A percentile compares a stretch with the other conserved stretches of the same genome.
These are phyloP conservation scores for Penicillium taxi DNA, from an alignment of 495 filamentous ascomycete genomes.

Conservation along the genomic window DNA sequence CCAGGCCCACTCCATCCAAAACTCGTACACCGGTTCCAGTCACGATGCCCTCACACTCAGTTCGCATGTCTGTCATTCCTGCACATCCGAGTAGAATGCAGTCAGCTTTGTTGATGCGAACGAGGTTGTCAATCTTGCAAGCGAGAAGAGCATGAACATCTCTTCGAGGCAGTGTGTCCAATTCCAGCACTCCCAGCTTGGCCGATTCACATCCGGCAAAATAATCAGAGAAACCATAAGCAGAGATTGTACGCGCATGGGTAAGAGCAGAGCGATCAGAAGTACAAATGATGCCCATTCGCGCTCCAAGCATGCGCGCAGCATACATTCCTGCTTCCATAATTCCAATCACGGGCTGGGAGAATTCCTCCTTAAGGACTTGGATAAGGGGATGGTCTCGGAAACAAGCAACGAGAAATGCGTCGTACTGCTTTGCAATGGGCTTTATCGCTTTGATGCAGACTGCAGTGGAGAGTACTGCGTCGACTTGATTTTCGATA, in stretches of 20 bases:
- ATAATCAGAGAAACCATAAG: constrained; percentile 2
- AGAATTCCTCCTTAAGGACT: background rate
- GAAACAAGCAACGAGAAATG: constrained; percentile 2
- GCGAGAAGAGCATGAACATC: background rate
- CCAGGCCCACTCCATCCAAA: constrained; percentile 3
- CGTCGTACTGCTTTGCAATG: background rate
- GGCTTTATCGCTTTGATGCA: constrained; percentile 1
- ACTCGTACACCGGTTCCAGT: constrained; percentile 1
- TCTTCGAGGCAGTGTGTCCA: background rate
- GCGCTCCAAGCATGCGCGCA: constrained; percentile 2
- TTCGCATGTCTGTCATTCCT: constrained; percentile 4
- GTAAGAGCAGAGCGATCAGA: background rate
- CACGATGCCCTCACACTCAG: background rate
- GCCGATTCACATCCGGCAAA: constrained; percentile 3
- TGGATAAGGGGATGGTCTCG: constrained; percentile 1
- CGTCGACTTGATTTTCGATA: constrained; percentile 4
- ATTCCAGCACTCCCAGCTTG: constrained; percentile 1
- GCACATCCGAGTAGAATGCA: constrained; percentile 5
- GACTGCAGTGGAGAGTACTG: background rate
- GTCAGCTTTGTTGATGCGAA: background rate
- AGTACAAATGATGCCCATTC: constrained; percentile 1
- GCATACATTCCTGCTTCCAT: constrained; percentile 6
- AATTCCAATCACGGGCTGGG: constrained; percentile 1
- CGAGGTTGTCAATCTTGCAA: background rate
- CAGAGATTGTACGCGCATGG: background rate